These are phyloP conservation scores for Nyctanthes arbortristis DNA, from an alignment of 257 asterid species.

Conservation along the genomic window DNA sequence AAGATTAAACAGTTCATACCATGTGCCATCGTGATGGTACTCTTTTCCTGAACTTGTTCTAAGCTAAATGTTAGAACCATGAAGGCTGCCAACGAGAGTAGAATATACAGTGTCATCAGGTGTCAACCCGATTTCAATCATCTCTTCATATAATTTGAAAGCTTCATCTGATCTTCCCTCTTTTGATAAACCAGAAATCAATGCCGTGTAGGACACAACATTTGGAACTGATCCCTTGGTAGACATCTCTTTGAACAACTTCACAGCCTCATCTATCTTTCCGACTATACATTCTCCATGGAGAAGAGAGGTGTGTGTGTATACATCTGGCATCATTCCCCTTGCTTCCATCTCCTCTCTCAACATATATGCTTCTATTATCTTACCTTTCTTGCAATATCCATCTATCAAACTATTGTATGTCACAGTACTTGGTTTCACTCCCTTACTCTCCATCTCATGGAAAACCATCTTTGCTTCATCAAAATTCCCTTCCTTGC, in stretches of 20 bases:
- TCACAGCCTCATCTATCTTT: constrained; percentile 55
- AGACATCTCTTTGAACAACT: constrained; percentile 60
- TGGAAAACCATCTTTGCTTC: constrained; percentile 46
- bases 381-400: constrained; percentile 54
- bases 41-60: background rate
- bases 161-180: constrained; percentile 86
- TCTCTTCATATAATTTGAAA: constrained; percentile 70
- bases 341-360: constrained; percentile 53
- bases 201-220: constrained; percentile 56
- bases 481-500: constrained; percentile 64
- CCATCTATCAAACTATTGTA: constrained; percentile 60
- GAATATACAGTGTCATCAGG: constrained; percentile 71
- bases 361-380: constrained; percentile 40
- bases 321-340: constrained; percentile 59
- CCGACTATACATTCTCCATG: constrained; percentile 73
- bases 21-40: background rate
- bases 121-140: constrained; percentile 64
- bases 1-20: background rate
- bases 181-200: constrained; percentile 72
- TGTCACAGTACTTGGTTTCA: constrained; percentile 46
- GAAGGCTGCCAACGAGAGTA: constrained; percentile 89
- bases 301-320: constrained; percentile 67
- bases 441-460: constrained; percentile 56
- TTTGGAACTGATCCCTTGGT: constrained; percentile 44
- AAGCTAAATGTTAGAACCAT: constrained; percentile 27